Conservation (phyloP, 495 filamentous ascomycete species). For the Penicillium crystallinum region DNA sequence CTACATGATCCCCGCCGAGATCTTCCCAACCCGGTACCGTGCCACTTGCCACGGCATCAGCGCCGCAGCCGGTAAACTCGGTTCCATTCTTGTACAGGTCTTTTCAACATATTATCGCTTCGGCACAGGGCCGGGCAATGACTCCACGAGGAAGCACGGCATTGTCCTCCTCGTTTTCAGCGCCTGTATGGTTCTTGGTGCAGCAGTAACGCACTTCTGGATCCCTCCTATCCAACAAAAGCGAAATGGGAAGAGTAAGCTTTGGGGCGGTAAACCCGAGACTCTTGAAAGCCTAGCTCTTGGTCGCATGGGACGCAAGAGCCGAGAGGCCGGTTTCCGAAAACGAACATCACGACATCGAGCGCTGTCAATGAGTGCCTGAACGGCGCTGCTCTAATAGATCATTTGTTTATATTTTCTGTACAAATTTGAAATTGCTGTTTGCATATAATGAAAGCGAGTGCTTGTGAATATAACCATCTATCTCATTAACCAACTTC, state of each 20-base stretch:
- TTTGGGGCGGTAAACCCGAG: slow-evolving; percentile 39
- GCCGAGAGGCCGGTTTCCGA: slow-evolving; percentile 30
- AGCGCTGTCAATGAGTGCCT: slow-evolving; percentile 19
- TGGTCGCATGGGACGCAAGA: slow-evolving; percentile 35
- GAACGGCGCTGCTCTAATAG: not conserved
- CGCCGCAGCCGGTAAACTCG: slow-evolving; percentile 53
- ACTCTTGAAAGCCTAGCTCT: slow-evolving; percentile 39
- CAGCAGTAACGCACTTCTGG: slow-evolving; percentile 40
- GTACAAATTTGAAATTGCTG: not conserved
- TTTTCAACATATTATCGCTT: slow-evolving; percentile 46
- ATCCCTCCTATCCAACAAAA: slow-evolving; percentile 37
- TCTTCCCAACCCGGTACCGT: slow-evolving; percentile 58
- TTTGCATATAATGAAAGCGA: not conserved
- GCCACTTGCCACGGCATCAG: slow-evolving; percentile 52
- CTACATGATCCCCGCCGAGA: slow-evolving; percentile 57
- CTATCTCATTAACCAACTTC: too few species aligned
- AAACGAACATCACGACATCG: slow-evolving; percentile 17
- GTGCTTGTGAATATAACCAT: not conserved
- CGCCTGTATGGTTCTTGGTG: slow-evolving; percentile 44
- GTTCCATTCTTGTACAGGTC: slow-evolving; percentile 52
- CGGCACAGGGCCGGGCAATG: slow-evolving; percentile 25
- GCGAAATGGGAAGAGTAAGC: slow-evolving; percentile 16
- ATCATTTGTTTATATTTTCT: not conserved
- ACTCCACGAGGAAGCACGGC: slow-evolving; percentile 35
- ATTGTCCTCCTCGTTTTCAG: slow-evolving; percentile 43